phyloP scores from a whole-genome alignment of 2,329 filamentous ascomycete genomes.

The Colletotrichum sp. region DNA sequence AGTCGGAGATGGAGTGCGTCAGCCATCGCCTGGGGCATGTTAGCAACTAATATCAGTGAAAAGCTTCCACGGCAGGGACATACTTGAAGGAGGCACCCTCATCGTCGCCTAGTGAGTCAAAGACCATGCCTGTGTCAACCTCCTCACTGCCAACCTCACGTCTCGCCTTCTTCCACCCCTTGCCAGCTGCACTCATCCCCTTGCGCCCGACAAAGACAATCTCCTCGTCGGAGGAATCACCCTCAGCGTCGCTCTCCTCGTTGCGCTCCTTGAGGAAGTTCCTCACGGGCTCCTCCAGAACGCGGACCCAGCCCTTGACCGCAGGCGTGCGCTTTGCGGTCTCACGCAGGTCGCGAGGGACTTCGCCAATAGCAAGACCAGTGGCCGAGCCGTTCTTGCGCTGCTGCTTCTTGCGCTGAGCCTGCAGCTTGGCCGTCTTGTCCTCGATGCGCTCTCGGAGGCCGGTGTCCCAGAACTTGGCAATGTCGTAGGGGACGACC shows the following conservation, averaged over 20 bases:
- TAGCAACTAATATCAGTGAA: neutral
- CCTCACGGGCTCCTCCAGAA: conserved; percentile 84
- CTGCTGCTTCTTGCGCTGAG: conserved; percentile 51
- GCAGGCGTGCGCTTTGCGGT: conserved; percentile 81
- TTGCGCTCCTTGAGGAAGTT: conserved; percentile 68
- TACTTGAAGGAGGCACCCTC: conserved; percentile 83
- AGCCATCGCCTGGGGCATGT: conserved; percentile 76
- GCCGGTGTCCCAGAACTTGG: conserved; percentile 77
- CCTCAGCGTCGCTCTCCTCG: conserved; percentile 47
- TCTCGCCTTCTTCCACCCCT: conserved; percentile 52
- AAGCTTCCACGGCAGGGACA: conserved; percentile 34
- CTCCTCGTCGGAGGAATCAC: conserved; percentile 70
- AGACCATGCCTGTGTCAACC: conserved; percentile 70
- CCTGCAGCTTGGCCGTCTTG: conserved; percentile 44
- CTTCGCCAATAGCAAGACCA: conserved; percentile 55
- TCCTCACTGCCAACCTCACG: conserved; percentile 64
- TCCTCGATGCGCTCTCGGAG: conserved; percentile 56
- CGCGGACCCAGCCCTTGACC: conserved; percentile 80
- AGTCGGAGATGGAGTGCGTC: conserved; percentile 88
- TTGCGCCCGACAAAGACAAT: conserved; percentile 84
- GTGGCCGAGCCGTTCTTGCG: conserved; percentile 45
- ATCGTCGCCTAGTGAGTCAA: conserved; percentile 79
- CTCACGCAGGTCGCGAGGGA: conserved; percentile 81
- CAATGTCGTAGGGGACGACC: conserved; percentile 86
- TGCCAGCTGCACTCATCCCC: conserved; percentile 61